Conservation (phyloP, 2,329 filamentous ascomycete species). For the Aspergillus puulaauensis region DNA sequence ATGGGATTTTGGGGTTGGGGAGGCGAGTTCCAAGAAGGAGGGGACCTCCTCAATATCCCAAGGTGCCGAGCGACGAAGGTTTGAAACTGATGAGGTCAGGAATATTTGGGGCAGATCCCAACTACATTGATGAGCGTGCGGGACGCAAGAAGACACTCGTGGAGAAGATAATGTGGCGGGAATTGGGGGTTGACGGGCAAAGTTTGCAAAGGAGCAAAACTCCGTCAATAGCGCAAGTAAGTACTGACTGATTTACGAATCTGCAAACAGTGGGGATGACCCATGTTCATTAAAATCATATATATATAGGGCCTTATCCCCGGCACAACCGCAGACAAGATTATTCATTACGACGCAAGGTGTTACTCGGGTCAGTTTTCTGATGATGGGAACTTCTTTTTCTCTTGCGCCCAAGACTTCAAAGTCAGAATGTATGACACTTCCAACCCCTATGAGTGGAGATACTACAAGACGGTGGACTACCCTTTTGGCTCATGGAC, state of each 20-base stretch:
- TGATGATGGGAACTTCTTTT: conserved; percentile 97
- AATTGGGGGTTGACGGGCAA: conserved; percentile 68
- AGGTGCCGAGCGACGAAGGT: conserved; percentile 77
- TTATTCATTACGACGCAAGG: conserved; percentile 80
- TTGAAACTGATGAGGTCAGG: conserved; percentile 78
- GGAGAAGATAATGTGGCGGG: conserved; percentile 73
- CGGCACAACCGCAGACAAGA: conserved; percentile 72
- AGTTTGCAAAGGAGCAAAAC: conserved; percentile 61
- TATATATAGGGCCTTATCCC: conserved; percentile 69
- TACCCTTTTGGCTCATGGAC: conserved; percentile 94
- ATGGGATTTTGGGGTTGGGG: conserved; percentile 41
- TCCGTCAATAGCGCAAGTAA: conserved; percentile 67
- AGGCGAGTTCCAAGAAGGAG: conserved; percentile 45
- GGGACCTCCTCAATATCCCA: conserved; percentile 64
- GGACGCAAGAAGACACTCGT: conserved; percentile 64
- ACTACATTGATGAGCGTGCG: conserved; percentile 48
- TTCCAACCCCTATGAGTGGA: conserved; percentile 91
- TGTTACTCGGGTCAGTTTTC: conserved; percentile 97
- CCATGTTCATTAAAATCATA: neutral
- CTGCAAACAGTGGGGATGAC: neutral
- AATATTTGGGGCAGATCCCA: conserved; percentile 70
- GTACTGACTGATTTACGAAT: conserved; percentile 11
- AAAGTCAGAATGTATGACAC: conserved; percentile 97
- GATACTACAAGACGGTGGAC: conserved; percentile 85
- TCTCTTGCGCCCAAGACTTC: conserved; percentile 87